A percentile compares a stretch with the other conserved stretches of the same genome.
phyloP scores from a whole-genome alignment of 2,329 filamentous ascomycete species.

The Fusarium heterosporum region DNA sequence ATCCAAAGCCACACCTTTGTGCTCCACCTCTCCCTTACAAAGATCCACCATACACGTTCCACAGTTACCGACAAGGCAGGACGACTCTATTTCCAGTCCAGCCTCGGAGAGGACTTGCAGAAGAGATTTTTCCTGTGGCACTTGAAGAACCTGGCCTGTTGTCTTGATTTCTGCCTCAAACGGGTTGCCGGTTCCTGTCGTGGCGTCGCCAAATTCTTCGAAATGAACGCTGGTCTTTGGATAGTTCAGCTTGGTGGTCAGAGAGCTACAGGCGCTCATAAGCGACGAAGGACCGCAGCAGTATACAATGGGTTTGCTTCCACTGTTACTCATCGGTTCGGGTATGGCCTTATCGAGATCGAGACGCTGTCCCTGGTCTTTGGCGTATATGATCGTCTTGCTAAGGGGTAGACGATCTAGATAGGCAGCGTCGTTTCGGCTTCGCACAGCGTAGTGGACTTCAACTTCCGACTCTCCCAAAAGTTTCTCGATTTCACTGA shows the following conservation, averaged over 20 bases:
- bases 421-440: constrained; percentile 13
- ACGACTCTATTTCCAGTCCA: constrained; percentile 30
- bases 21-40: constrained; percentile 23
- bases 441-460: constrained; percentile 27
- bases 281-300: constrained; percentile 20
- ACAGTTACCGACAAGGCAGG: constrained; percentile 31
- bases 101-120: constrained; percentile 28
- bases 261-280: constrained; percentile 4
- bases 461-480: background rate
- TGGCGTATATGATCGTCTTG: constrained; percentile 15
- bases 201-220: constrained; percentile 28
- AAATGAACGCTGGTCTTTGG: constrained; percentile 1
- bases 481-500: constrained; percentile 5
- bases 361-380: constrained; percentile 14
- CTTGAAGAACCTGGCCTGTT: constrained; percentile 7
- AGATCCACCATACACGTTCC: constrained; percentile 33
- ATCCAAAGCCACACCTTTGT: constrained; percentile 30
- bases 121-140: constrained; percentile 20
- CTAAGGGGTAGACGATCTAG: background rate
- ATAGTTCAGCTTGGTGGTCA: constrained; percentile 2
- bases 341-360: background rate
- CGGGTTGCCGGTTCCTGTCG: constrained; percentile 25
- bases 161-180: constrained; percentile 24
- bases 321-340: background rate
- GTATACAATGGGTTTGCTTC: background rate